phyloP scores from a whole-genome alignment of 2,329 filamentous ascomycete species.

The Cadophora luteo-olivacea region DNA sequence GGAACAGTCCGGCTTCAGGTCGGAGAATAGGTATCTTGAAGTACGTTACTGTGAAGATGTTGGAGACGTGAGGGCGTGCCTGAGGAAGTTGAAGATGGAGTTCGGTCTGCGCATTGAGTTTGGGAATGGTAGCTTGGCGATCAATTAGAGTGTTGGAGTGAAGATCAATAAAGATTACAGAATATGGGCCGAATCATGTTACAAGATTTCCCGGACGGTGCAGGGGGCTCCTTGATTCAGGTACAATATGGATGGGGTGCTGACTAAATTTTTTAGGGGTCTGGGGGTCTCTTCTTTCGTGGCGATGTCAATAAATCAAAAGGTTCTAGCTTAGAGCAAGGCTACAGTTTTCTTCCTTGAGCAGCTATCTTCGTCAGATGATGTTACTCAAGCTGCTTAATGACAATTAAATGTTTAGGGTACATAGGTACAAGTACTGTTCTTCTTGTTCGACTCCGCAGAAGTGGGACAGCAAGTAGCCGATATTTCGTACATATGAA shows the following conservation, averaged over 20 bases:
- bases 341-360: background rate
- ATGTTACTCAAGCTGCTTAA: too few species aligned
- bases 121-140: constrained; percentile 23
- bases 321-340: background rate
- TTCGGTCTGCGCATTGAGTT: constrained; percentile 28
- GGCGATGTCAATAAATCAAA: constrained; percentile 2
- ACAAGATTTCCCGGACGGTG: constrained; percentile 31
- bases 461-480: background rate
- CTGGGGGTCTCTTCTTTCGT: background rate
- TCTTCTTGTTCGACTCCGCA: too few species aligned
- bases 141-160: constrained; percentile 24
- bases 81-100: constrained; percentile 1
- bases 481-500: too few species aligned
- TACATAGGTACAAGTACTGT: too few species aligned
- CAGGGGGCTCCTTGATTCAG: constrained; percentile 28
- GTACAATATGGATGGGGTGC: constrained; percentile 4
- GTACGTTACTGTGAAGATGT: constrained; percentile 12
- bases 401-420: too few species aligned
- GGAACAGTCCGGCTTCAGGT: constrained; percentile 20
- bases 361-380: background rate
- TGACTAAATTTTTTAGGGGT: constrained; percentile 1
- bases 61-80: constrained; percentile 6
- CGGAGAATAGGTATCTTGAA: background rate
- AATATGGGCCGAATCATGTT: constrained; percentile 28
- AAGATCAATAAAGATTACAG: constrained; percentile 24